These are phyloP conservation scores for Ogataea sp. DNA, from an alignment of 805 yeast species.

Conservation along the genomic window DNA sequence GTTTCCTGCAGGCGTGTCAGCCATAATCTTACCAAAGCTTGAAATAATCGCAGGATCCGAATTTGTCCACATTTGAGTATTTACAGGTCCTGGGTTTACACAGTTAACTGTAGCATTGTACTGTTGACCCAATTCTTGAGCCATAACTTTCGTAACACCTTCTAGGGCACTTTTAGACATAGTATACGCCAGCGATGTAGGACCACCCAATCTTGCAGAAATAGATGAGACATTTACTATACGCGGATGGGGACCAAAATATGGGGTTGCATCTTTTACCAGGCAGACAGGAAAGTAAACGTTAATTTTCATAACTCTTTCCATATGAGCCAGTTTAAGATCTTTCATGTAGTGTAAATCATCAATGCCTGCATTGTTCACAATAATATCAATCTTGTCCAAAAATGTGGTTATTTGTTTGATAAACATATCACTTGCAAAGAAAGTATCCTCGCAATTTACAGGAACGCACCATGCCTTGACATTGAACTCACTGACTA, in stretches of 20 bases:
- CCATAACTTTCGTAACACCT: conserved; percentile 8
- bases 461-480: conserved; percentile 3
- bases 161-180: conserved; percentile 13
- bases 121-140: conserved; percentile 11
- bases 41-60: conserved; percentile 8
- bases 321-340: conserved; percentile 2
- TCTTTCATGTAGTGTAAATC: conserved; percentile 5
- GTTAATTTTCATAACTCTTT: conserved; percentile 7
- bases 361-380: conserved; percentile 14
- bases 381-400: conserved; percentile 9
- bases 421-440: conserved; percentile 3
- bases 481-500: conserved; percentile 3
- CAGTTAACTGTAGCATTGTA: conserved; percentile 9
- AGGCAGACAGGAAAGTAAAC: conserved; percentile 4
- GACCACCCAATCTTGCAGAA: conserved; percentile 7
- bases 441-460: conserved; percentile 1
- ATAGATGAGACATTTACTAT: conserved; percentile 8
- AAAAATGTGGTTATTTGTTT: conserved; percentile 4
- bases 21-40: conserved; percentile 4
- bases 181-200: conserved; percentile 4
- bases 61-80: conserved; percentile 10
- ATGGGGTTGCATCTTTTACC: conserved; percentile 5
- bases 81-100: conserved; percentile 9
- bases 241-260: conserved; percentile 8
- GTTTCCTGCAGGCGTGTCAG: conserved; percentile 10